phyloP scores from a whole-genome alignment of 345 rosid species.

The Salix arbutifolia region DNA sequence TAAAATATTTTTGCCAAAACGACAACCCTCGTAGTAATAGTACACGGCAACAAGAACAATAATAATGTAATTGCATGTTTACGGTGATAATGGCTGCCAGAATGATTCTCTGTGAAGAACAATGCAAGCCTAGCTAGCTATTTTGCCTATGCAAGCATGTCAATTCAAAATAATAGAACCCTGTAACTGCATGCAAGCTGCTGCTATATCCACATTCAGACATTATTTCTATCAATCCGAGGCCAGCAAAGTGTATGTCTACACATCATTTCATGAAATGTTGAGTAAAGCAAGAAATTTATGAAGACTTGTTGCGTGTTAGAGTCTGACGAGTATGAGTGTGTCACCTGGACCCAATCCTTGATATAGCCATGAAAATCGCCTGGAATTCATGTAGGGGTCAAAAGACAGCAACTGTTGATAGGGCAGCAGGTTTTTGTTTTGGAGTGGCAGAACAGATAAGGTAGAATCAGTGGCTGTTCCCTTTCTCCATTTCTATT shows the following conservation, averaged over 20 bases:
- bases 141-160: neutral
- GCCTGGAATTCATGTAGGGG: conserved; percentile 32
- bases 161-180: neutral
- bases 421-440: conserved; percentile 24
- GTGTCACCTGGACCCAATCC: conserved; percentile 28
- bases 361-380: conserved; percentile 26
- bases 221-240: neutral
- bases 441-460: conserved; percentile 39
- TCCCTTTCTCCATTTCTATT: conserved; percentile 19
- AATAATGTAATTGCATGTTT: neutral
- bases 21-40: too few relatives aligned
- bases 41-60: too few relatives aligned
- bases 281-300: too few relatives aligned
- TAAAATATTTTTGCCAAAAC: rapidly evolving
- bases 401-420: conserved; percentile 20
- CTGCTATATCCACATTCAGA: neutral
- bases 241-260: neutral
- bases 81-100: neutral
- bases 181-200: neutral
- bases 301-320: too few relatives aligned
- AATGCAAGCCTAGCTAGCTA: too few relatives aligned
- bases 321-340: neutral
- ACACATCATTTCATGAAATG: neutral
- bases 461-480: conserved; percentile 38
- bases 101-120: neutral